Percentiles rank a stretch among this genome's conserved stretches.
Evolutionary conservation across 768 basidiomycete species (phyloP).

Genomic region (Clitopilus hobsonii): DNA sequence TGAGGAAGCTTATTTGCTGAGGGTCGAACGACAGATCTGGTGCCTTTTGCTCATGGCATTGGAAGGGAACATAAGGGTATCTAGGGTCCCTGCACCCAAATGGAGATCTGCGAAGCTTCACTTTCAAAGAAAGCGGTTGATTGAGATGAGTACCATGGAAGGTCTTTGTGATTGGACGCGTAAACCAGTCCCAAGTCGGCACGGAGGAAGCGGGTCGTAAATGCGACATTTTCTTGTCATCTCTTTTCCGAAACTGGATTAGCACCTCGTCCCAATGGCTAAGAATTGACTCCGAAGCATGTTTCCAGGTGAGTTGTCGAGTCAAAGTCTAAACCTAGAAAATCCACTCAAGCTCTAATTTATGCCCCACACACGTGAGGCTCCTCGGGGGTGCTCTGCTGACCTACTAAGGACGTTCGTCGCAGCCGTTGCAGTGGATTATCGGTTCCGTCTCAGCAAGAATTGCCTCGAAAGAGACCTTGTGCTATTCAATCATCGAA

Average conservation of each 20-base stretch:
- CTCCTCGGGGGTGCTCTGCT: not conserved
- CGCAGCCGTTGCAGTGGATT: not conserved
- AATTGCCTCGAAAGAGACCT: not conserved
- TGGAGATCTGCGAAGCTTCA: not conserved
- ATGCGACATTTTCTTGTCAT: not conserved
- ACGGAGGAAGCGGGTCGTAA: not conserved
- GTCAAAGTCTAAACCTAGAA: not conserved
- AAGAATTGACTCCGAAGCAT: not conserved
- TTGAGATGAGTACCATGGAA: not conserved
- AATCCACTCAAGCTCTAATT: not conserved
- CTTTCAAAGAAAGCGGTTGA: not conserved
- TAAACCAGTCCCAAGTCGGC: not conserved
- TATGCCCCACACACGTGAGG: not conserved
- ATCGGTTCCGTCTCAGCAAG: not conserved
- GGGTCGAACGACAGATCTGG: not conserved
- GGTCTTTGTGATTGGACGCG: not conserved
- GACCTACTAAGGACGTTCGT: not conserved
- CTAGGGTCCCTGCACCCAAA: not conserved
- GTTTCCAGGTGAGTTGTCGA: not conserved
- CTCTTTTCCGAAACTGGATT: not conserved
- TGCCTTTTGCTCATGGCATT: not conserved
- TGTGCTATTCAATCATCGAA: not conserved
- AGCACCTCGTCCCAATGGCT: not conserved
- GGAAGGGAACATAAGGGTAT: not conserved
- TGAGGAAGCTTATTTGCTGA: not conserved